Percentiles rank a stretch among this genome's conserved stretches.
Evolutionary conservation across 2,329 filamentous ascomycete genomes (phyloP).

Genomic region (Penicillium sp.): DNA sequence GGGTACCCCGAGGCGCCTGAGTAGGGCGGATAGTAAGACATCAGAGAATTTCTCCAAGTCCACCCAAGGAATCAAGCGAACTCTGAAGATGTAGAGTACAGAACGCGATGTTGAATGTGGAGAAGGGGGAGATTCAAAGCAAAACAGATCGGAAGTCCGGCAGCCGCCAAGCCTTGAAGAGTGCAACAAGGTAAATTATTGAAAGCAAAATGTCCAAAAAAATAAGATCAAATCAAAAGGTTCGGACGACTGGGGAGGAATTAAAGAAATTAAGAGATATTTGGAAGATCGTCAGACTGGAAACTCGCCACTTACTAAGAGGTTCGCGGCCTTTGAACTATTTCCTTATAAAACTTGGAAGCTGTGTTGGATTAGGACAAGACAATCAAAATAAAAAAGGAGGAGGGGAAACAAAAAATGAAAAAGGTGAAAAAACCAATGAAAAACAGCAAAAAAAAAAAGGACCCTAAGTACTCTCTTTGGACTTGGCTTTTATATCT

Average conservation of each 20-base stretch:
- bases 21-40: constrained; percentile 65
- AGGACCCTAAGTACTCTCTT: neutral
- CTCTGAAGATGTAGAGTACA: constrained; percentile 3
- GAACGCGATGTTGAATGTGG: constrained; percentile 18
- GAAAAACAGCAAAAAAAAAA: too few species aligned
- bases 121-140: constrained; percentile 19
- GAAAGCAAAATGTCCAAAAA: neutral
- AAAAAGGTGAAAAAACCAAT: neutral
- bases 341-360: constrained; percentile 13
- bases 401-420: neutral
- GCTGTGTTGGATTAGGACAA: neutral
- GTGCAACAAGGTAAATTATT: neutral
- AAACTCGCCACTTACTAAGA: constrained; percentile 11
- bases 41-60: constrained; percentile 28
- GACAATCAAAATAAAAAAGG: neutral
- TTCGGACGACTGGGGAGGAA: neutral
- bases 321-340: neutral
- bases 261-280: neutral
- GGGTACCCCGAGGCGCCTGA: constrained; percentile 55
- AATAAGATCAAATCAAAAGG: neutral
- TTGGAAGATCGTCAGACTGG: neutral
- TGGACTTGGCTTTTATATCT: constrained; percentile 9
- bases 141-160: constrained; percentile 21
- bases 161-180: constrained; percentile 17
- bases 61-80: constrained; percentile 7